Conservation (phyloP, 805 yeast genomes). For the Kregervanrija fluxuum region DNA sequence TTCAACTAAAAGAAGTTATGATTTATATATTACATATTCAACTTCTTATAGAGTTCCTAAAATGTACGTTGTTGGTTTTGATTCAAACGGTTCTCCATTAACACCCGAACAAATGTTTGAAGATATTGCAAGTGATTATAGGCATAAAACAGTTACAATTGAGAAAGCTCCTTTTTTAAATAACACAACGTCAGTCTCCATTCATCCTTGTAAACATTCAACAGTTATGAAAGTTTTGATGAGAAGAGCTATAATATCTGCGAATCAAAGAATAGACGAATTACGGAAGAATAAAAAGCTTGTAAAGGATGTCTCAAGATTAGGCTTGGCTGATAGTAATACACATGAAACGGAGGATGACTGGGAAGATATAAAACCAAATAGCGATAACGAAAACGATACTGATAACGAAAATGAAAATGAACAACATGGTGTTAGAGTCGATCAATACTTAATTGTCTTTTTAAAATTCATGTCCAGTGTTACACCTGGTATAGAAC, state of each 20-base stretch:
- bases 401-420: slow-evolving; percentile 20
- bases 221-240: slow-evolving; percentile 87
- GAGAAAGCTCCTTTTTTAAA: slow-evolving; percentile 83
- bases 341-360: slow-evolving; percentile 12
- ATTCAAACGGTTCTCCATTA: slow-evolving; percentile 75
- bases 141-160: slow-evolving; percentile 93
- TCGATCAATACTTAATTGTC: slow-evolving; percentile 83
- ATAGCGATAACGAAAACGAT: slow-evolving; percentile 5
- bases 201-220: slow-evolving; percentile 95
- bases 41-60: slow-evolving; percentile 96
- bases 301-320: slow-evolving; percentile 37
- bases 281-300: slow-evolving; percentile 17
- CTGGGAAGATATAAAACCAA: slow-evolving; percentile 9
- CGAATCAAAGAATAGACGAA: slow-evolving; percentile 19
- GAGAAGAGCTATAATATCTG: slow-evolving; percentile 58
- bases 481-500: slow-evolving; percentile 96
- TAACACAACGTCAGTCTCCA: slow-evolving; percentile 73
- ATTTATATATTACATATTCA: slow-evolving; percentile 84
- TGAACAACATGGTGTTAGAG: slow-evolving; percentile 46
- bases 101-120: slow-evolving; percentile 89
- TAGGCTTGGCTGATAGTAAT: slow-evolving; percentile 36
- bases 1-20: slow-evolving; percentile 61
- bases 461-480: slow-evolving; percentile 92
- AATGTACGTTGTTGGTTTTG: slow-evolving; percentile 84
- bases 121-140: slow-evolving; percentile 85